A percentile compares a stretch with the other conserved stretches of the same genome.
Conservation (phyloP, 2,329 filamentous ascomycete genomes). For the Fusarium sp. region DNA sequence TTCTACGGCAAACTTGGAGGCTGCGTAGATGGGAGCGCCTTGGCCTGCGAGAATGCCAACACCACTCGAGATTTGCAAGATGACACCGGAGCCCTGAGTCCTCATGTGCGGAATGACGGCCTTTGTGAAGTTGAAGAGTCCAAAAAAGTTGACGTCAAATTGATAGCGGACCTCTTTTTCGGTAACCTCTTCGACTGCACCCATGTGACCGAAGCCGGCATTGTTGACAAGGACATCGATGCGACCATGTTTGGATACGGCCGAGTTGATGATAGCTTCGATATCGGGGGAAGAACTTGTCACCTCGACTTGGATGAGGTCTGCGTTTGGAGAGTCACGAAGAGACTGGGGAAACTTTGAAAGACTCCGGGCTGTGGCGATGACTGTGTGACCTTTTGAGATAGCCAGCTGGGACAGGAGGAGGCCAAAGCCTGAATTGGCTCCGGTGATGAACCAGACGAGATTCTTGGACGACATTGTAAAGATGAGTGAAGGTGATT, state of each 20-base stretch:
- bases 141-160: background rate
- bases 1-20: background rate
- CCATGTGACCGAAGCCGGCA: background rate
- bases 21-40: background rate
- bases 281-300: background rate
- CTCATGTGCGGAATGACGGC: background rate
- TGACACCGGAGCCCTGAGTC: background rate
- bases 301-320: background rate
- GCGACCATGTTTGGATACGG: background rate
- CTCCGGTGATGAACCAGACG: background rate
- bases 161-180: background rate
- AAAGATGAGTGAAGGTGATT: background rate
- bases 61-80: background rate
- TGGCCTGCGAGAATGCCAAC: background rate
- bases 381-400: background rate
- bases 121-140: background rate
- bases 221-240: background rate
- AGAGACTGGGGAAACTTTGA: background rate
- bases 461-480: background rate
- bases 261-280: background rate
- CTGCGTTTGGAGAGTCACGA: background rate
- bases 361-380: background rate
- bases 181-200: background rate
- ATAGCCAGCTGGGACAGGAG: background rate
- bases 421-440: background rate